Conservation (phyloP, 1,284 basidiomycete species). For the Trametes pubescens region DNA sequence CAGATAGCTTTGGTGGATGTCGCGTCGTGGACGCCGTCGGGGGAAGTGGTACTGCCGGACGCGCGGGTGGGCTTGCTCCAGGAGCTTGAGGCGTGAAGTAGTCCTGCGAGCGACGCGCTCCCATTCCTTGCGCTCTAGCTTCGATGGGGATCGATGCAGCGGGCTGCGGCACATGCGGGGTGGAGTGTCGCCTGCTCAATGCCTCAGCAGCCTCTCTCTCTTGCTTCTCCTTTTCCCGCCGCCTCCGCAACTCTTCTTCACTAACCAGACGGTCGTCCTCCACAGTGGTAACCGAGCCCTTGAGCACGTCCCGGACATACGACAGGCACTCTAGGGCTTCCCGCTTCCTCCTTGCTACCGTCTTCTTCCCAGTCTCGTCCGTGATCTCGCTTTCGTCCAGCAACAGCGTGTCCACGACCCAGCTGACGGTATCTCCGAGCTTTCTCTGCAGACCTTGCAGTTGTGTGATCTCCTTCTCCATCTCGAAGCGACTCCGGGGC, state of each 20-base stretch:
- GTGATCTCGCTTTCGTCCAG: slow-evolving; percentile 59
- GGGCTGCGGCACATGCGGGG: slow-evolving; percentile 40
- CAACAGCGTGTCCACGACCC: slow-evolving; percentile 74
- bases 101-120: slow-evolving; percentile 31
- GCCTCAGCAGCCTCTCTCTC: slow-evolving; percentile 32
- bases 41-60: slow-evolving; percentile 17
- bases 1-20: slow-evolving; percentile 24
- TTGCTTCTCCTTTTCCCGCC: slow-evolving; percentile 42
- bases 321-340: slow-evolving; percentile 78
- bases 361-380: slow-evolving; percentile 49
- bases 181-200: slow-evolving; percentile 29
- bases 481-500: slow-evolving; percentile 67
- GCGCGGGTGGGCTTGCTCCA: slow-evolving; percentile 22
- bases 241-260: slow-evolving; percentile 52
- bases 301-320: slow-evolving; percentile 78
- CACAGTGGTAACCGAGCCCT: slow-evolving; percentile 57
- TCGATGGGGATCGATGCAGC: slow-evolving; percentile 38
- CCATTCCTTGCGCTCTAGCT: slow-evolving; percentile 29
- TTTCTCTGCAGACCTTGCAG: slow-evolving; percentile 62
- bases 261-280: slow-evolving; percentile 72
- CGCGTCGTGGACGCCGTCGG: slow-evolving; percentile 21
- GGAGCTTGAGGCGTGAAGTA: slow-evolving; percentile 29
- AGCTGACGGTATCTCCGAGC: slow-evolving; percentile 71
- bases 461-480: slow-evolving; percentile 66
- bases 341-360: slow-evolving; percentile 54